phyloP scores from a whole-genome alignment of 192 early-diverging fungal species.

The Linnemannia schmuckeri region DNA sequence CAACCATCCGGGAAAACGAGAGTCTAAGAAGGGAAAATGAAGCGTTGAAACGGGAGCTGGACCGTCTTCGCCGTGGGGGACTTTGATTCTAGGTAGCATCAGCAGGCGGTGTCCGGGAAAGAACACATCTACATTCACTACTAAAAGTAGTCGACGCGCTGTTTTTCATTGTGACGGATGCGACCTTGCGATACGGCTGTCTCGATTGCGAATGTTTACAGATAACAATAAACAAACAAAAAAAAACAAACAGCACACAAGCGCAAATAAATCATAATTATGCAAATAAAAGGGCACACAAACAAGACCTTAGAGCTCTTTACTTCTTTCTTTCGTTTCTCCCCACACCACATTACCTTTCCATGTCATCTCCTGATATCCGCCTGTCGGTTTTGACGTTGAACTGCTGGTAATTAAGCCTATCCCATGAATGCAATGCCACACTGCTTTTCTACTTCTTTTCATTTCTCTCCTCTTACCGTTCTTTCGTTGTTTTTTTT shows the following conservation, averaged over 20 bases:
- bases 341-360: background rate
- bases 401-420: constrained; percentile 60
- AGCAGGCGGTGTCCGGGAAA: background rate
- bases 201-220: background rate
- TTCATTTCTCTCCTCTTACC: constrained; percentile 32
- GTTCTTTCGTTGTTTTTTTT: background rate
- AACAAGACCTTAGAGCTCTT: background rate
- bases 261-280: background rate
- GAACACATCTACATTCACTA: background rate
- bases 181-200: background rate
- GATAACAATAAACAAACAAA: background rate
- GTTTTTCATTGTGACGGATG: background rate
- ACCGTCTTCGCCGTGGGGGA: constrained; percentile 41
- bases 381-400: constrained; percentile 27
- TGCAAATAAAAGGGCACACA: background rate
- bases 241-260: background rate
- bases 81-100: background rate
- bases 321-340: background rate
- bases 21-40: constrained; percentile 54
- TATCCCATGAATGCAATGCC: background rate
- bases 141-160: background rate
- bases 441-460: too few relatives aligned
- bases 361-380: background rate
- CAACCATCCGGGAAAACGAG: constrained; percentile 45
- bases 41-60: constrained; percentile 44